These are phyloP conservation scores for Xylaria sp. DNA, from an alignment of 495 filamentous ascomycete species.

Conservation along the genomic window DNA sequence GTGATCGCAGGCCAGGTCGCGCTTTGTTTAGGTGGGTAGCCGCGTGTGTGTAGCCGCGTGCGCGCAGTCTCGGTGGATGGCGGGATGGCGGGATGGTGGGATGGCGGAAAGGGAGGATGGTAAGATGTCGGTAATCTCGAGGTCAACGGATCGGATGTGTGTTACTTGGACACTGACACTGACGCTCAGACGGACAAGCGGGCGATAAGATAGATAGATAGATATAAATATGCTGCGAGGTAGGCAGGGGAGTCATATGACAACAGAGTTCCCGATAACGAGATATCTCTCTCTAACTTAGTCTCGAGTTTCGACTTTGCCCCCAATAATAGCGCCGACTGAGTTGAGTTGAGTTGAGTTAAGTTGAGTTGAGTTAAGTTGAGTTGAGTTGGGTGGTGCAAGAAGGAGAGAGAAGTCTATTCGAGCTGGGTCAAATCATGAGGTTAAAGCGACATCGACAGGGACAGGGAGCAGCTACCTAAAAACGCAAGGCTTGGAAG, in stretches of 20 bases:
- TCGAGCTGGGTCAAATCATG: constrained; percentile 2
- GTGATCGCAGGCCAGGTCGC: constrained; percentile 7
- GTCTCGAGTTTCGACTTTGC: neutral
- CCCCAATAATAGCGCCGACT: neutral
- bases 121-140: neutral
- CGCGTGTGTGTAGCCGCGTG: too few relatives aligned
- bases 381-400: neutral
- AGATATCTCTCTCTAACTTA: neutral
- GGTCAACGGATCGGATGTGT: neutral
- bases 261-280: neutral
- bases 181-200: neutral
- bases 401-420: constrained; percentile 1
- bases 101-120: constrained; percentile 4
- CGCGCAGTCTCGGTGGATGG: constrained; percentile 4
- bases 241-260: neutral
- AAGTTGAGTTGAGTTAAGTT: too few relatives aligned
- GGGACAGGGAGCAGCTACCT: constrained; percentile 5
- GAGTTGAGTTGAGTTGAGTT: neutral
- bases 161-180: too few relatives aligned
- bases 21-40: constrained; percentile 11
- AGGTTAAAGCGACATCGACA: constrained; percentile 17
- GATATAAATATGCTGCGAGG: neutral
- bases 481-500: neutral
- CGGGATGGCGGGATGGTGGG: neutral
- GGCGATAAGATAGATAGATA: neutral